Evolutionary conservation across 768 basidiomycete genomes (phyloP).

Genomic region (Floccularia luteovirens): DNA sequence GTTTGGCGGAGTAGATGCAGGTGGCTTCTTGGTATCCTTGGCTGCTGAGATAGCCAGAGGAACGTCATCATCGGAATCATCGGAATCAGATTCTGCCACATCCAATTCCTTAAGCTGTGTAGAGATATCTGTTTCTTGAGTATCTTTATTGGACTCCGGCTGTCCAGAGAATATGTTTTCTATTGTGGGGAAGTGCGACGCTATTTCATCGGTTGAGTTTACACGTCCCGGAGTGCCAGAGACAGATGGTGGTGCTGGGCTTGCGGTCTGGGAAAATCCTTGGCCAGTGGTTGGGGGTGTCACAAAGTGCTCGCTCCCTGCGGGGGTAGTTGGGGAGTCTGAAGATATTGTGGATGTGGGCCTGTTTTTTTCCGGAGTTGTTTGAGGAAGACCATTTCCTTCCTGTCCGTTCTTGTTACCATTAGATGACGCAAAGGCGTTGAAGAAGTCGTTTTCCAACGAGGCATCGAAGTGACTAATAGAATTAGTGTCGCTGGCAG

Average conservation of each 20-base stretch:
- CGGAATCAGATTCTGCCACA: slow-evolving; percentile 47
- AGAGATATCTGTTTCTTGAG: slow-evolving; percentile 41
- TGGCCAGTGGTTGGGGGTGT: slow-evolving; percentile 48
- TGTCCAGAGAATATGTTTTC: slow-evolving; percentile 15
- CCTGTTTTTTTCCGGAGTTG: not conserved
- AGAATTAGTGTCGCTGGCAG: slow-evolving; percentile 23
- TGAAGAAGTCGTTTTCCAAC: slow-evolving; percentile 28
- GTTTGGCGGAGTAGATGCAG: not conserved
- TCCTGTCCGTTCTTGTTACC: too few relatives aligned
- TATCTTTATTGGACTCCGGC: slow-evolving; percentile 11
- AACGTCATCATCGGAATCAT: slow-evolving; percentile 39
- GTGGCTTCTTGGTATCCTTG: slow-evolving; percentile 5
- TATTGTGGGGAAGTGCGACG: slow-evolving; percentile 31
- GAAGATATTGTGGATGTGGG: not conserved
- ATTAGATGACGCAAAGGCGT: too few relatives aligned
- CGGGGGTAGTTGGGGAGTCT: slow-evolving; percentile 17
- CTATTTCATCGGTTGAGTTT: slow-evolving; percentile 25
- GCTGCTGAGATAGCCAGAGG: slow-evolving; percentile 21
- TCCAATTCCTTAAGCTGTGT: slow-evolving; percentile 53
- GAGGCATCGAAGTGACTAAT: slow-evolving; percentile 16
- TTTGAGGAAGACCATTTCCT: not conserved
- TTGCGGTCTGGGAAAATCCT: slow-evolving; percentile 8
- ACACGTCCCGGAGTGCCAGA: slow-evolving; percentile 13
- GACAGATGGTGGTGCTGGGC: slow-evolving; percentile 9
- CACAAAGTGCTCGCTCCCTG: slow-evolving; percentile 48